Percentiles rank a stretch among this genome's conserved stretches.
These are phyloP conservation scores for Tetradesmus lagerheimii DNA, from an alignment of 139 green algal species.

Conservation along the genomic window DNA sequence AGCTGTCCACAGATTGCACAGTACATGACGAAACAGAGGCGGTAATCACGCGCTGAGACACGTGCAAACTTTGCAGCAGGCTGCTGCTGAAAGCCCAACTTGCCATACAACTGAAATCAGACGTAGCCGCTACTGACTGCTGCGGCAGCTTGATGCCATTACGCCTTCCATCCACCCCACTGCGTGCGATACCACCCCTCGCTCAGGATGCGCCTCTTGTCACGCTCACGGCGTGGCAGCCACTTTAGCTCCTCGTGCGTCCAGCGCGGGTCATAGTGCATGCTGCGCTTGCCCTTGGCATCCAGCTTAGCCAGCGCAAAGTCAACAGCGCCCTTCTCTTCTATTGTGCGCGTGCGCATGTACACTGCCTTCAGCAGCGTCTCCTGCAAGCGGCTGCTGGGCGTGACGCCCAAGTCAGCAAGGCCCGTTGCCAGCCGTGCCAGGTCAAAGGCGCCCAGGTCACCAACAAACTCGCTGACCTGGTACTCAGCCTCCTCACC, in stretches of 20 bases:
- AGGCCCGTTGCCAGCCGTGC: slow-evolving; percentile 57
- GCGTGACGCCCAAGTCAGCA: slow-evolving; percentile 50
- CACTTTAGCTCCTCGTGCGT: slow-evolving; percentile 54
- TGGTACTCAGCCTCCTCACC: slow-evolving; percentile 39
- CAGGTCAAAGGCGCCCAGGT: slow-evolving; percentile 62
- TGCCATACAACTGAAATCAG: too few species aligned
- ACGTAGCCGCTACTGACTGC: too few species aligned
- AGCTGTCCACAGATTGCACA: too few species aligned
- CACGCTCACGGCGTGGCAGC: slow-evolving; percentile 59
- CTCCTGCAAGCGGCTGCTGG: slow-evolving; percentile 22
- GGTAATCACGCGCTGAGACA: too few species aligned
- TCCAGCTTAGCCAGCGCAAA: slow-evolving; percentile 67
- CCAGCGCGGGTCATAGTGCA: slow-evolving; percentile 66
- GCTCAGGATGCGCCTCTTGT: slow-evolving; percentile 70
- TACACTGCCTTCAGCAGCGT: slow-evolving; percentile 46
- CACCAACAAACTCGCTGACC: slow-evolving; percentile 58
- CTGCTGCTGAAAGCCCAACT: too few species aligned
- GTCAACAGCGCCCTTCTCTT: slow-evolving; percentile 69
- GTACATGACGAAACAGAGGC: too few species aligned
- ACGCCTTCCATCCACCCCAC: slow-evolving; percentile 59
- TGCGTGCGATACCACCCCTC: slow-evolving; percentile 62
- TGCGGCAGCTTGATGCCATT: not conserved
- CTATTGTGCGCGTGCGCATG: slow-evolving; percentile 52
- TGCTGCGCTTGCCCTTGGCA: slow-evolving; percentile 48
- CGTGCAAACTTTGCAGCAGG: too few species aligned